A percentile compares a stretch with the other conserved stretches of the same genome.
phyloP scores from a whole-genome alignment of 2,329 filamentous ascomycete genomes.

The Neurospora sp. region DNA sequence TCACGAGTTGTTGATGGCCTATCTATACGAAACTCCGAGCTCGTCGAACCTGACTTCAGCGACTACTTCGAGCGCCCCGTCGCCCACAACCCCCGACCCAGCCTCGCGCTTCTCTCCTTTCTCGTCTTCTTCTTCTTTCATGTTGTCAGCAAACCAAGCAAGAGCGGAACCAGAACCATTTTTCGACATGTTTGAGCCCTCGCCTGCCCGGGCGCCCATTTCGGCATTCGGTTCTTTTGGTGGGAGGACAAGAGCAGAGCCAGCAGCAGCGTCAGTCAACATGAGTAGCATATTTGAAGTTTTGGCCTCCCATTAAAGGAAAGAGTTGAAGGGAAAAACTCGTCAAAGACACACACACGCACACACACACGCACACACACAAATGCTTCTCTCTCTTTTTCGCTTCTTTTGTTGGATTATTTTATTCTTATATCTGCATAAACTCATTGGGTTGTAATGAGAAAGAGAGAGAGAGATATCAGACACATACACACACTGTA shows the following conservation, averaged over 20 bases:
- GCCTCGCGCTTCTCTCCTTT: constrained; percentile 8
- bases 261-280: constrained; percentile 5
- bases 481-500: not conserved
- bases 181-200: constrained; percentile 17
- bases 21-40: constrained; percentile 11
- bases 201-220: constrained; percentile 10
- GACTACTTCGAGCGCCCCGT: constrained; percentile 12
- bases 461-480: not conserved
- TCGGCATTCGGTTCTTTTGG: constrained; percentile 2
- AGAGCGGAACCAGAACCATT: constrained; percentile 10
- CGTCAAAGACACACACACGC: not conserved
- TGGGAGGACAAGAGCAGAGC: constrained; percentile 7
- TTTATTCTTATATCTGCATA: not conserved
- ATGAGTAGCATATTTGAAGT: constrained; percentile 19
- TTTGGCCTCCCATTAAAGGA: constrained; percentile 11
- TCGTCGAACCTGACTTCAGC: constrained; percentile 3
- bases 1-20: constrained; percentile 15
- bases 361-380: not conserved
- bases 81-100: constrained; percentile 12
- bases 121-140: constrained; percentile 3
- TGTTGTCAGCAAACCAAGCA: not conserved
- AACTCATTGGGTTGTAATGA: not conserved
- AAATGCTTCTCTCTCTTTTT: not conserved
- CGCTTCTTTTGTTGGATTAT: not conserved
- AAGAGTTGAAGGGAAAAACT: not conserved